A percentile compares a stretch with the other conserved stretches of the same genome.
These are phyloP conservation scores for Akanthomyces dipterigenus DNA, from an alignment of 2,329 filamentous ascomycete genomes.

Conservation along the genomic window DNA sequence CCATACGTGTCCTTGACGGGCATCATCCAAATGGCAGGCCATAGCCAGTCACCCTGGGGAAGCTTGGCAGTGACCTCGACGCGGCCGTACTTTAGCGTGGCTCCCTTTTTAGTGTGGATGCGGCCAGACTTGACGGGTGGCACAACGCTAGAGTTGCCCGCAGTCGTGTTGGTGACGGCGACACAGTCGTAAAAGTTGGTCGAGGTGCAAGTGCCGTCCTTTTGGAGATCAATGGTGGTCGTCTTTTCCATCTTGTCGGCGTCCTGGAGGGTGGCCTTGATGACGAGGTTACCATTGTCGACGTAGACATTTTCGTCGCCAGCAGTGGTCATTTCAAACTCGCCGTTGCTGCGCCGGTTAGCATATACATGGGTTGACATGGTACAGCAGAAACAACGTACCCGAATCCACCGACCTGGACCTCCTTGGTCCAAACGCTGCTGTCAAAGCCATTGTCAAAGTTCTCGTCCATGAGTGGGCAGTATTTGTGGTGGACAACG, in stretches of 20 bases:
- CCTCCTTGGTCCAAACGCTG: conserved; percentile 66
- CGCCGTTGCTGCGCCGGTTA: conserved; percentile 55
- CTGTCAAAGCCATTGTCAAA: conserved; percentile 52
- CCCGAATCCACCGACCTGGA: conserved; percentile 70
- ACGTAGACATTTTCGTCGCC: conserved; percentile 69
- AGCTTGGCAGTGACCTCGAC: conserved; percentile 74
- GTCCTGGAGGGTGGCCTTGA: conserved; percentile 74
- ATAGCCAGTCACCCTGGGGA: conserved; percentile 76
- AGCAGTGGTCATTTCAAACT: conserved; percentile 71
- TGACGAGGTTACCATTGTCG: conserved; percentile 60
- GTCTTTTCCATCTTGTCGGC: conserved; percentile 57
- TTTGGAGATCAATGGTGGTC: conserved; percentile 60
- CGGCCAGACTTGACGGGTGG: conserved; percentile 73
- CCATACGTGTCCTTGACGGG: conserved; percentile 68
- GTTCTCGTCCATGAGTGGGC: conserved; percentile 58
- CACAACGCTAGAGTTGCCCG: conserved; percentile 64
- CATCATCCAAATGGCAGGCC: conserved; percentile 91
- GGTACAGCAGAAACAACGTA: conserved; percentile 35
- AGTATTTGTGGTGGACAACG: conserved; percentile 70
- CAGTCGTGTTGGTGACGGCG: conserved; percentile 63
- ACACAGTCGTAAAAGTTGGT: conserved; percentile 51
- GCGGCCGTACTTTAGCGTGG: conserved; percentile 70
- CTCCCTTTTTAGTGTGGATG: conserved; percentile 66
- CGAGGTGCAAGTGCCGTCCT: conserved; percentile 62
- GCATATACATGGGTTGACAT: neutral